Percentiles rank a stretch among this genome's conserved stretches.
Conservation (phyloP, 306 rosid species). For the Vigna reflexopilosa region DNA sequence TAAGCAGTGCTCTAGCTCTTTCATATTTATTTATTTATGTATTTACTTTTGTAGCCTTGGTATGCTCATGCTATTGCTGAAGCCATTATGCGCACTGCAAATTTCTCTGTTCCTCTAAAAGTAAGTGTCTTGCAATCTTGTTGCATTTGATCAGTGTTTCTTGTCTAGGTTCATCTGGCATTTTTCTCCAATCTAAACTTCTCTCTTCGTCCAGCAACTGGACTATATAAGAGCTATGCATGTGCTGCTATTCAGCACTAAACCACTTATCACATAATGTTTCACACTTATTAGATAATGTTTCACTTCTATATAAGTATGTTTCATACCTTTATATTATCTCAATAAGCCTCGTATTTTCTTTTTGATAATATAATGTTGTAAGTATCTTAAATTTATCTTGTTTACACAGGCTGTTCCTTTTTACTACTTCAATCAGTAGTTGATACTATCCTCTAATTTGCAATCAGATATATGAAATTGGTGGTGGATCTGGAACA, state of each 20-base stretch:
- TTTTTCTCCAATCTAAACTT: conserved; percentile 23
- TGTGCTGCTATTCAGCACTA: conserved; percentile 24
- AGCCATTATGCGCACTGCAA: conserved; percentile 98
- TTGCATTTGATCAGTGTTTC: conserved; percentile 35
- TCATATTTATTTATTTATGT: conserved; percentile 10
- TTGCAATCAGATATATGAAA: conserved; percentile 93
- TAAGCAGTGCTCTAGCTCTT: conserved; percentile 25
- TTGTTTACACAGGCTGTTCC: conserved; percentile 23
- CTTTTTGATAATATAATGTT: conserved; percentile 13
- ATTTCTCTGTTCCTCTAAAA: conserved; percentile 93
- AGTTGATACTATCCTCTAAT: conserved; percentile 54
- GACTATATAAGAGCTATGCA: conserved; percentile 26
- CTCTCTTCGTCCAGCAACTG: conserved; percentile 16
- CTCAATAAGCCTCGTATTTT: conserved; percentile 15
- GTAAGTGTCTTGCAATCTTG: conserved; percentile 55
- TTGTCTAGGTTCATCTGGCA: conserved; percentile 23
- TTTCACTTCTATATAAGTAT: conserved; percentile 33
- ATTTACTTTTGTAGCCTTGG: conserved; percentile 78
- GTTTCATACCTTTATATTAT: conserved; percentile 4
- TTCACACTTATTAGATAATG: neutral
- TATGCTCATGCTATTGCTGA: conserved; percentile 98
- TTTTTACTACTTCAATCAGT: conserved; percentile 40
- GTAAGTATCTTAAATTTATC: conserved; percentile 26
- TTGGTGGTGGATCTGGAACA: conserved; percentile 99
- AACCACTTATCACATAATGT: conserved; percentile 6